phyloP scores from a whole-genome alignment of 208 protist species.

The Acanthamoeba lenticulata region DNA sequence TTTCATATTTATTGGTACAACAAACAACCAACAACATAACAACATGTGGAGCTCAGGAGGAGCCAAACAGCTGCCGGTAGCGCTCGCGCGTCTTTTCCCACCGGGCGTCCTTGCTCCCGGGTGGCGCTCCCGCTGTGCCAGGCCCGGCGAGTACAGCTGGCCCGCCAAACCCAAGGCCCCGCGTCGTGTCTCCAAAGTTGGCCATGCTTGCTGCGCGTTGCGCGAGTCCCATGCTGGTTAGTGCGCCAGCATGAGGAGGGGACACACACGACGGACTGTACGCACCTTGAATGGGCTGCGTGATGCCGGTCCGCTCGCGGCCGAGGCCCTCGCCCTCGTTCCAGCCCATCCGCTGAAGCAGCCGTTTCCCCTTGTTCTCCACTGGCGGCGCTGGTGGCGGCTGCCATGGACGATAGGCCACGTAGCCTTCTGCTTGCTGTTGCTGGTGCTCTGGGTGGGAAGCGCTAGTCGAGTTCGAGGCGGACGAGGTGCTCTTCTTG shows the following conservation, averaged over 20 bases:
- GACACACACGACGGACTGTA: neutral
- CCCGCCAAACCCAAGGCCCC: conserved; percentile 37
- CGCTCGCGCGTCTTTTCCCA: neutral
- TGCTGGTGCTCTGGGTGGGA: no score
- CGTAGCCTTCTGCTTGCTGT: no score
- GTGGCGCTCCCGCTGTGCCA: neutral
- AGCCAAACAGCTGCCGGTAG: neutral
- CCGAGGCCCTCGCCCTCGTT: conserved; percentile 35
- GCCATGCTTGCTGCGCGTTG: neutral
- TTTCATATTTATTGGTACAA: no score
- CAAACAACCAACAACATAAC: no score
- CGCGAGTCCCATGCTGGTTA: neutral
- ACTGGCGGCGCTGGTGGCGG: no score
- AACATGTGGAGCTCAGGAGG: no score
- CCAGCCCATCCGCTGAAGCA: conserved; percentile 34
- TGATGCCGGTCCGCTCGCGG: neutral
- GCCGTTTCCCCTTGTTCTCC: neutral
- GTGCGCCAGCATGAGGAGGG: no score
- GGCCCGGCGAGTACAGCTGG: neutral
- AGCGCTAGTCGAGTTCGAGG: neutral
- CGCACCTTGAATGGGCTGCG: neutral
- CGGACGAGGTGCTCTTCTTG: conserved; percentile 19
- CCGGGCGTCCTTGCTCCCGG: neutral
- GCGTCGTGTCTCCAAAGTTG: conserved; percentile 45
- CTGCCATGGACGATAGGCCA: no score